Conservation (phyloP, 208 protist genomes). For the Acanthamoeba triangularis region DNA sequence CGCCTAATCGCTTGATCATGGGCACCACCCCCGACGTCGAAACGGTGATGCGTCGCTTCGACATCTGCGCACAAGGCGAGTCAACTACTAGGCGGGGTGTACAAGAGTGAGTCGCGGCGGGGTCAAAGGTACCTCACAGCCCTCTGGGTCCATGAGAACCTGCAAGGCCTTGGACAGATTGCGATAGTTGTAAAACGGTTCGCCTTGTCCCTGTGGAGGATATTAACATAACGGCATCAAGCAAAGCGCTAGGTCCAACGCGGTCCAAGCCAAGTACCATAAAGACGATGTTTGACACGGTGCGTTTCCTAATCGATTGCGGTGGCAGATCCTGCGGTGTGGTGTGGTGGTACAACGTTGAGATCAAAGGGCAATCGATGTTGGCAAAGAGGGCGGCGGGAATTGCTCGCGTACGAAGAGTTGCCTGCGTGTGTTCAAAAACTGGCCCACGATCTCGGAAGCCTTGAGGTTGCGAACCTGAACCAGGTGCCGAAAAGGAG, state of each 20-base stretch:
- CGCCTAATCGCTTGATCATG: slow-evolving; percentile 54
- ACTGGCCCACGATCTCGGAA: slow-evolving; percentile 56
- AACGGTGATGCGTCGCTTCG: slow-evolving; percentile 67
- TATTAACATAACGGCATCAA: too few relatives aligned
- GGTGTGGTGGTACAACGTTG: too few relatives aligned
- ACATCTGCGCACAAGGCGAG: slow-evolving; percentile 65
- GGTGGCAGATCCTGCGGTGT: slow-evolving; percentile 69
- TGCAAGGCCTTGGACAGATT: slow-evolving; percentile 64
- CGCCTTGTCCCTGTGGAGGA: slow-evolving; percentile 73
- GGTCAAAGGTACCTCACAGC: background rate
- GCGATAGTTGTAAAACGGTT: slow-evolving; percentile 71
- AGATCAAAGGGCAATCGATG: too few relatives aligned
- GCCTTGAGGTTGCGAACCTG: slow-evolving; percentile 70
- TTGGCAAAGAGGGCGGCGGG: background rate
- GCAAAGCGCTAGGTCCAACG: too few relatives aligned
- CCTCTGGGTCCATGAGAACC: slow-evolving; percentile 46
- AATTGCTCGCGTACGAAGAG: background rate
- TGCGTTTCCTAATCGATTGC: slow-evolving; percentile 12
- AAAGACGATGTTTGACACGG: slow-evolving; percentile 66
- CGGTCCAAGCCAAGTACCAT: slow-evolving; percentile 63
- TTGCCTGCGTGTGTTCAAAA: slow-evolving; percentile 1
- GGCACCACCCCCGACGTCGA: slow-evolving; percentile 61
- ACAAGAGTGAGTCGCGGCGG: too few relatives aligned
- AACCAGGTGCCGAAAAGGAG: background rate
- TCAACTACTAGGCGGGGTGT: too few relatives aligned